Evolutionary conservation across 352 stramenopile species (phyloP), one percentile per base, ranked within the genome.

Genomic region (Globisporangium sylvaticum): DNA sequence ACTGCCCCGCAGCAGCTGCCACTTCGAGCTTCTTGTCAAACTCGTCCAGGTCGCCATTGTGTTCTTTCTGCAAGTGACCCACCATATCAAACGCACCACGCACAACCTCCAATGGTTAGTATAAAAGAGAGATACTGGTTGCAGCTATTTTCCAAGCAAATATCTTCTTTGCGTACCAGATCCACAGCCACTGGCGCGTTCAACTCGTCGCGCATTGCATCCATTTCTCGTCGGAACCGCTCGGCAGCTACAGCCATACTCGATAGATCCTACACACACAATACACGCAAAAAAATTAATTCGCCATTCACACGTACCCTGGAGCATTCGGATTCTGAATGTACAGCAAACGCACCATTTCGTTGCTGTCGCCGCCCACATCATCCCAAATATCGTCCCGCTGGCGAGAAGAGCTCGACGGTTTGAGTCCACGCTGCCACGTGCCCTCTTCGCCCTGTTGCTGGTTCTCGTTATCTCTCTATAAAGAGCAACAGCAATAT

Each of bases 161-260:
- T 20, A 44, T 44, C 37, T 4, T 57, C 10, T 12, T n/a, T 14
- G 29, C 68, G 63, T 73, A 87, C 79, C 69, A 74, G 55, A 14
- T 75, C 67, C n/a, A 68, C 48, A 32, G 76, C 73, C n/a, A 48
- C 22, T 1, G 70, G 67, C 34, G 71, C 71, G 32, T 80, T 67
- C 9, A 83, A 68, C 50, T 87, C 73, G n/a, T 89, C 77, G 31
- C 83, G 78, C 81, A 92, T 89, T 1, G 83, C 83, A 66, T 96
- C 82, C 88, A 96, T 94, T 74, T 96, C 88, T 70, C 66, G 78
- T 67, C 88, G 86, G 69, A 96, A 96, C 46, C 87, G 84, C 70
- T 94, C 88, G 0, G 88, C 84, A 46, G 86, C 88, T 62, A 81
- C 75, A 6, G 88, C 80, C 82, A 96, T 94, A 64, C 78, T 89